Evolutionary conservation across 2,329 filamentous ascomycete species (phyloP), one percentile per base, ranked within the genome.

Genomic region (Pseudocercospora macadamiae): DNA sequence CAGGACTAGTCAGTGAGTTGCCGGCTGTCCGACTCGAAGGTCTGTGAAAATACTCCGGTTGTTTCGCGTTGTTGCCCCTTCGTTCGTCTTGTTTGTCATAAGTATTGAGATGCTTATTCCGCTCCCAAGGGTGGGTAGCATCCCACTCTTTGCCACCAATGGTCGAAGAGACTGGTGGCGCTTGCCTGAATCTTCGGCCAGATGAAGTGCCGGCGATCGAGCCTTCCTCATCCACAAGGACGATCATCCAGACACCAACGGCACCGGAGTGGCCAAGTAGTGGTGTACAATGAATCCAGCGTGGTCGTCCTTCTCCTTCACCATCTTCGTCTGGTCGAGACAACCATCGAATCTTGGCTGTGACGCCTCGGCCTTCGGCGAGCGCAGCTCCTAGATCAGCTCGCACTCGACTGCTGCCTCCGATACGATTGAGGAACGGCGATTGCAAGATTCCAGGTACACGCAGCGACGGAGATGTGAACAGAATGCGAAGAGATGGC

Each of bases 261-360:
- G 83, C 78, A 1, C 87, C 86, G 62, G 86, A 86, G 39, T 81
- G 80, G 2, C 88, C 88, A 3, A 89, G 74, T 3, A 92, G 75
- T 2, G 89, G 89, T 19, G 89, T 92, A 69, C 88, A 89, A 71
- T 92, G 89, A 37, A 92, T 88, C 89, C 89, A 92, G 42, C 88
- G 82, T 49, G 83, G 81, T 16, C 87, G 81, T 0, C 88, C 89
- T 52, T 84, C 78, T 36, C 79, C 81, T 54, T 74, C 72, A 7
- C 69, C 70, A 28, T 70, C 67, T 47, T 71, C 71, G 57, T 74
- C 70, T 1, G 76, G 64, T 23, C 78, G 77, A 45, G 79, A 80
- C 1, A 90, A 75, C 89, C 89, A 93, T 53, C 84, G 83, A 12
- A 93, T 83, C 69, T 90, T 90, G 3, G 88, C 88, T 1, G 89